phyloP scores from a whole-genome alignment of 352 stramenopile species.

The Phytophthora sp. region DNA sequence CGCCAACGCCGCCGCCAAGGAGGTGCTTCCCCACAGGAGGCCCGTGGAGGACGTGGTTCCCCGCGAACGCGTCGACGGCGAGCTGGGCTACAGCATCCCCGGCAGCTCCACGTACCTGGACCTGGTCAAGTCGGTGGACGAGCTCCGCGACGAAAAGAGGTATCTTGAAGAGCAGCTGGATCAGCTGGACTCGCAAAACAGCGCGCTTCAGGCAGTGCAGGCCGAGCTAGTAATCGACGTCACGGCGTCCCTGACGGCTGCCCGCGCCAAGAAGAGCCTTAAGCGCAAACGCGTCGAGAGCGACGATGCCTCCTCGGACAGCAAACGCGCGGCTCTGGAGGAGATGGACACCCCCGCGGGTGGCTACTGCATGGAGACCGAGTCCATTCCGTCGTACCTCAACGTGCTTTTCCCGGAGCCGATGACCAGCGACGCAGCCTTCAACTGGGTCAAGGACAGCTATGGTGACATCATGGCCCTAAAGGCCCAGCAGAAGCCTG shows the following conservation, averaged over 20 bases:
- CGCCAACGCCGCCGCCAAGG: slow-evolving; percentile 20
- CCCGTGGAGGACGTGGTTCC: slow-evolving; percentile 25
- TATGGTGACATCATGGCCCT: slow-evolving; percentile 50
- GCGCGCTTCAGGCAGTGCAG: slow-evolving; percentile 45
- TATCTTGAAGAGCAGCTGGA: slow-evolving; percentile 53
- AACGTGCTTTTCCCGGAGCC: slow-evolving; percentile 42
- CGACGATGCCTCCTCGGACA: slow-evolving; percentile 9
- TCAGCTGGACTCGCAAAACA: slow-evolving; percentile 51
- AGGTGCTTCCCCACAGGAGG: slow-evolving; percentile 27
- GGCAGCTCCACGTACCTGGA: slow-evolving; percentile 44
- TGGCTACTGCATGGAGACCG: slow-evolving; percentile 48
- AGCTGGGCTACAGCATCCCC: slow-evolving; percentile 27
- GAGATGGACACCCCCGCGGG: slow-evolving; percentile 23
- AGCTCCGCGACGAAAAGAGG: slow-evolving; percentile 44
- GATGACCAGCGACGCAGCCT: slow-evolving; percentile 41
- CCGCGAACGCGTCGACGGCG: slow-evolving; percentile 16
- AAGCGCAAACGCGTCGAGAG: slow-evolving; percentile 42
- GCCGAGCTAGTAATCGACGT: slow-evolving; percentile 34
- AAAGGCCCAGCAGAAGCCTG: slow-evolving; percentile 32
- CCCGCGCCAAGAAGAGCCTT: slow-evolving; percentile 20
- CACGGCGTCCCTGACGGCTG: slow-evolving; percentile 5
- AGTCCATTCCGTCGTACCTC: slow-evolving; percentile 44
- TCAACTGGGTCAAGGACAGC: slow-evolving; percentile 59
- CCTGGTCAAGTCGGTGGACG: slow-evolving; percentile 30
- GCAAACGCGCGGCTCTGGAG: slow-evolving; percentile 14